Base-by-base conservation (phyloP, 176 grass and related monocot species). In the Olyra latifolia region DNA sequence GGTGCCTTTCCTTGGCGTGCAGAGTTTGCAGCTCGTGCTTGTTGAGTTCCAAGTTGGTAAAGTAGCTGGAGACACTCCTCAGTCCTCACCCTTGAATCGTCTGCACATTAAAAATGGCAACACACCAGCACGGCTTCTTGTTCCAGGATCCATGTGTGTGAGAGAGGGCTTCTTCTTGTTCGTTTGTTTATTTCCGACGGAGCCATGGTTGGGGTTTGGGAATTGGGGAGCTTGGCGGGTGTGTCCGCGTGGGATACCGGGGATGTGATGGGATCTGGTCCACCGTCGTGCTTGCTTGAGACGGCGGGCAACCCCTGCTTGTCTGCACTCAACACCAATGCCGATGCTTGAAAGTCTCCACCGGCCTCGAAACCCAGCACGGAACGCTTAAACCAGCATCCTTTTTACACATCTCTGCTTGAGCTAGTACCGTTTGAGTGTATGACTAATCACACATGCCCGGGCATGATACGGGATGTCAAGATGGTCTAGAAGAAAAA, bases 1-100 rank as follows among this genome's bases (percentile, higher is more conserved):
- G 43, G 46, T 32, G 77, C 17, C 80, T 91, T 94, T 92, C 85
- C 85, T 88, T 94, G 29, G 87, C 95, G 87, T 97, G 87, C 82
- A 83, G 91, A 83, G 65, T 89, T 97, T 85, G 83, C 78, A 63
- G 48, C 25, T 66, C 46, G 62, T 69, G 66, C 82, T 57, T 25
- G 82, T 86, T 74, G 88, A 90, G 88, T 85, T 67, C 42, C 39
- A 82, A 82, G 55, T 15, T 50, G 78, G 63, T 46, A 76, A 84
- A 88, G 82, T 80, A 48, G 48, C 59, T 19, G 52, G 32, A 72
- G 55, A 66, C 61, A 56, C 22, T 48, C 14, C 7, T 32, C 61
- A 56, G 17, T 48, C 14, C 7, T 32, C 13, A 10, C 30, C 43
- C 59, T 71, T 65, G 59, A 49, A 59, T 58, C 68, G 69, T 69